Conservation (phyloP, 2,329 filamentous ascomycete species). For the Xylaria sp. region DNA sequence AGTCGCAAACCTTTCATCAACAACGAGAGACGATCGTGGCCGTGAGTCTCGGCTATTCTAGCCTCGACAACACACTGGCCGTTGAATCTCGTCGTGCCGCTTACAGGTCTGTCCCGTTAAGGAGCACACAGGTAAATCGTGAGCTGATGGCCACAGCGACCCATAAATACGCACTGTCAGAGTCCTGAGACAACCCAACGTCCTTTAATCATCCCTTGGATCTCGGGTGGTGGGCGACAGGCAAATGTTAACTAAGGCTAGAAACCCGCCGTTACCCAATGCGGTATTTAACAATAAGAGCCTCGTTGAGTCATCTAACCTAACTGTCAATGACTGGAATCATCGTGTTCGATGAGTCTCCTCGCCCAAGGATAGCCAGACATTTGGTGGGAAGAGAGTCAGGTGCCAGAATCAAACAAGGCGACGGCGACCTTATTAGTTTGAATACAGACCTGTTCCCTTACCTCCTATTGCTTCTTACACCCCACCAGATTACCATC, state of each 20-base stretch:
- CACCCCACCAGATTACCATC: too few relatives aligned
- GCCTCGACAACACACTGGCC: constrained; percentile 17
- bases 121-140: constrained; percentile 32
- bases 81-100: constrained; percentile 28
- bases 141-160: constrained; percentile 7
- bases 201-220: constrained; percentile 35
- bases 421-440: not conserved
- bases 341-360: not conserved
- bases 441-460: not conserved
- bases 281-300: not conserved
- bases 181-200: constrained; percentile 32
- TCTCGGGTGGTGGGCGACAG: constrained; percentile 29
- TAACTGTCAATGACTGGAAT: not conserved
- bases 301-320: not conserved
- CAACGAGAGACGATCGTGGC: constrained; percentile 14
- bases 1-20: constrained; percentile 26
- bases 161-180: constrained; percentile 27
- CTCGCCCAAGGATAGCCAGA: not conserved
- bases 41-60: constrained; percentile 12
- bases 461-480: not conserved
- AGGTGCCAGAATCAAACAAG: too few relatives aligned
- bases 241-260: constrained; percentile 31
- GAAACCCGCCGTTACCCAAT: constrained; percentile 16
- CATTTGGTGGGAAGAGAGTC: too few relatives aligned
- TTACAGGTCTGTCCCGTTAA: constrained; percentile 20